A percentile compares a stretch with the other conserved stretches of the same genome.
phyloP scores from a whole-genome alignment of 1,139 yeast genomes.

The Suhomyces choctaworum region DNA sequence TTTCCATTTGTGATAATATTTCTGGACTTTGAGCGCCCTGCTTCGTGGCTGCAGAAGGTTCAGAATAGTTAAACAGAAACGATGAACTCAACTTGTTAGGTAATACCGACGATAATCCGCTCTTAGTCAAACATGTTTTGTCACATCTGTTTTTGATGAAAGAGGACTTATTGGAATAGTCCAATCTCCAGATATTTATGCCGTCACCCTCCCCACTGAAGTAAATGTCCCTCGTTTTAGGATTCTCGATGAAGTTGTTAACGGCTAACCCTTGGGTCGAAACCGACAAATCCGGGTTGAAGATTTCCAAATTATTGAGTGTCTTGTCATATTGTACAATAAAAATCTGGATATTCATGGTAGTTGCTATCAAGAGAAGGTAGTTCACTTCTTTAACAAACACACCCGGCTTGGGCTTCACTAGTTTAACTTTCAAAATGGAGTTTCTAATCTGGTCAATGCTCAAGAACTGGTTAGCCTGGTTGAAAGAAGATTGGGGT shows the following conservation, averaged over 20 bases:
- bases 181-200: slow-evolving; percentile 80
- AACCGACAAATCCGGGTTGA: slow-evolving; percentile 80
- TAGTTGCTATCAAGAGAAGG: slow-evolving; percentile 75
- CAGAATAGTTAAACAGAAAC: slow-evolving; percentile 36
- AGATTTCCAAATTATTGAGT: slow-evolving; percentile 62
- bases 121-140: slow-evolving; percentile 75
- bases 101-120: slow-evolving; percentile 59
- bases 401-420: slow-evolving; percentile 75
- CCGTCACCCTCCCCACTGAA: slow-evolving; percentile 81
- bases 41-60: slow-evolving; percentile 14
- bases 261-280: slow-evolving; percentile 79
- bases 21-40: slow-evolving; percentile 44
- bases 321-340: slow-evolving; percentile 62
- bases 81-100: slow-evolving; percentile 54
- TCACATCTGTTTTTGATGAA: slow-evolving; percentile 87
- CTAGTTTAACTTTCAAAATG: slow-evolving; percentile 72
- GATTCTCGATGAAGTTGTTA: slow-evolving; percentile 59
- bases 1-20: slow-evolving; percentile 58
- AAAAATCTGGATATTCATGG: slow-evolving; percentile 72
- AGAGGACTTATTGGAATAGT: slow-evolving; percentile 80
- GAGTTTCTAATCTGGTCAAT: slow-evolving; percentile 83
- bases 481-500: slow-evolving; percentile 50
- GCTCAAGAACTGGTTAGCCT: slow-evolving; percentile 66
- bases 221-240: slow-evolving; percentile 73
- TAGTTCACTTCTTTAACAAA: slow-evolving; percentile 78